phyloP scores from a whole-genome alignment of 805 yeast genomes.

The Phaffomyces thermotolerans region DNA sequence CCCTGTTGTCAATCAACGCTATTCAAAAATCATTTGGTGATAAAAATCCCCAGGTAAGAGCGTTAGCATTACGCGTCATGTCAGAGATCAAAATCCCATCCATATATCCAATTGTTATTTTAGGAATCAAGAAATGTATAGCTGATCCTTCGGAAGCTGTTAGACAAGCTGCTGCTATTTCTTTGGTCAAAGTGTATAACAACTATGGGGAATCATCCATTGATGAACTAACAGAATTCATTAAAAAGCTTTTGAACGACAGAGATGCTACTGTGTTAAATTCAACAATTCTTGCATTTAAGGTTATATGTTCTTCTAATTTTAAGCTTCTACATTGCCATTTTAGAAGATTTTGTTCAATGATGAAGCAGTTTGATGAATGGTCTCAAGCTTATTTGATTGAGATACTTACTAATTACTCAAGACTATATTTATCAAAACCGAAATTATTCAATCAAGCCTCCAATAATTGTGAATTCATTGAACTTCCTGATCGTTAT shows the following conservation, averaged over 20 bases:
- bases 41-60: slow-evolving; percentile 57
- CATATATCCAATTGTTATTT: slow-evolving; percentile 67
- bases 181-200: slow-evolving; percentile 52
- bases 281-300: slow-evolving; percentile 53
- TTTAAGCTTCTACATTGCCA: slow-evolving; percentile 67
- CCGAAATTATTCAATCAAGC: slow-evolving; percentile 38
- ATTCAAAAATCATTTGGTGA: slow-evolving; percentile 79
- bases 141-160: slow-evolving; percentile 73
- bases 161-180: slow-evolving; percentile 70
- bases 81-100: slow-evolving; percentile 80
- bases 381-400: slow-evolving; percentile 60
- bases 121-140: slow-evolving; percentile 62
- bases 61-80: slow-evolving; percentile 70
- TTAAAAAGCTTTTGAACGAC: slow-evolving; percentile 58
- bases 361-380: slow-evolving; percentile 51
- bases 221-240: slow-evolving; percentile 41
- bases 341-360: slow-evolving; percentile 49
- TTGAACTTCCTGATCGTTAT: slow-evolving; percentile 38
- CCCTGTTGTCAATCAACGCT: slow-evolving; percentile 82
- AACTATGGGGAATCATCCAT: slow-evolving; percentile 36
- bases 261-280: slow-evolving; percentile 60
- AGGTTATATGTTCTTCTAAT: slow-evolving; percentile 45
- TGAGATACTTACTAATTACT: slow-evolving; percentile 61
- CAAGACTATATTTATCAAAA: slow-evolving; percentile 49
- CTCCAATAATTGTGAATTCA: slow-evolving; percentile 19